A percentile compares a stretch with the other conserved stretches of the same genome.
These are phyloP conservation scores for Phoenix dactylifera DNA, from an alignment of 176 grass and related monocot genomes.

Conservation along the genomic window DNA sequence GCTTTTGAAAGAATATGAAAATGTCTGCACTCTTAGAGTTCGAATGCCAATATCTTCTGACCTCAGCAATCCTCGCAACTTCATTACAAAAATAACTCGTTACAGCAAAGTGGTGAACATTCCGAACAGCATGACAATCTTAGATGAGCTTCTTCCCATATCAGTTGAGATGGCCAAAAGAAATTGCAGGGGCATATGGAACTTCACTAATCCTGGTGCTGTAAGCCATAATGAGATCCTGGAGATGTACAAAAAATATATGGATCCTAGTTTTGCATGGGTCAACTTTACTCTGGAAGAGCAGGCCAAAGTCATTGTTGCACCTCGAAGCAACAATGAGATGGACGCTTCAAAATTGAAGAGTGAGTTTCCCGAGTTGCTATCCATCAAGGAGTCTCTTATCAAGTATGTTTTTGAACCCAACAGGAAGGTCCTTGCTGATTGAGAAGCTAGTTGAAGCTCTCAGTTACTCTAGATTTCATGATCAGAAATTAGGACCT, in stretches of 20 bases:
- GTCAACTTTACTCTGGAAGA: constrained; percentile 16
- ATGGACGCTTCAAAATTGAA: constrained; percentile 16
- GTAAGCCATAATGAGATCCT: constrained; percentile 21
- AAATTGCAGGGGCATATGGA: constrained; percentile 22
- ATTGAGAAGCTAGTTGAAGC: neutral
- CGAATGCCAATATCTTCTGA: constrained; percentile 20
- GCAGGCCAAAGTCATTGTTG: constrained; percentile 16
- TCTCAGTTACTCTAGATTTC: neutral
- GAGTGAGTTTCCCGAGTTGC: constrained; percentile 13
- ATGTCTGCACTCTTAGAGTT: constrained; percentile 18
- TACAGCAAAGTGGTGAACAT: constrained; percentile 17
- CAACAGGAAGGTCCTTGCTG: constrained; percentile 11
- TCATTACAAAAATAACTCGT: constrained; percentile 18
- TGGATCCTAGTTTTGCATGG: constrained; percentile 14
- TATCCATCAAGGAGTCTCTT: constrained; percentile 16
- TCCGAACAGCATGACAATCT: constrained; percentile 18
- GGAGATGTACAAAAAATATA: constrained; percentile 11
- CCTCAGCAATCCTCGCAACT: constrained; percentile 15
- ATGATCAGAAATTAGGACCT: neutral
- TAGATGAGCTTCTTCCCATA: constrained; percentile 16
- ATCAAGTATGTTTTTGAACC: constrained; percentile 19
- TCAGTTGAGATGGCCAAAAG: constrained; percentile 24
- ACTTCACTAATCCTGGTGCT: constrained; percentile 18
- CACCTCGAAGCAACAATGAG: constrained; percentile 21
- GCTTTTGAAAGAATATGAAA: constrained; percentile 20